These are phyloP conservation scores for Nicotiana obtusifolia DNA, from an alignment of 257 asterid genomes.

Conservation along the genomic window DNA sequence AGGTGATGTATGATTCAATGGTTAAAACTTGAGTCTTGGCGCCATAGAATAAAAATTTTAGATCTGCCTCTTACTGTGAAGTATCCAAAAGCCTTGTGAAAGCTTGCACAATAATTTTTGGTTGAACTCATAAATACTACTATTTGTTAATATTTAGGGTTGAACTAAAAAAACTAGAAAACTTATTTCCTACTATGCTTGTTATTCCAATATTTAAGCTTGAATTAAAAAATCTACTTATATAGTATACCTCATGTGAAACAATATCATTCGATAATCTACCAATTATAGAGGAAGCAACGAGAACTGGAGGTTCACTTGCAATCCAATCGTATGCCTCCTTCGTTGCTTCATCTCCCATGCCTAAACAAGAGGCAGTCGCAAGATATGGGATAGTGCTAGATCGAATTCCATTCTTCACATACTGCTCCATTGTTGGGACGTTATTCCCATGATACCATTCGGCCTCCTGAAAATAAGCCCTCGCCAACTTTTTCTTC, in stretches of 20 bases:
- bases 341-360: neutral
- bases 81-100: too few species aligned
- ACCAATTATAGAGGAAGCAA: neutral
- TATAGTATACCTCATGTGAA: constrained; percentile 17
- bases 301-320: constrained; percentile 1
- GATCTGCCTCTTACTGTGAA: too few species aligned
- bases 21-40: too few species aligned
- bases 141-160: too few species aligned
- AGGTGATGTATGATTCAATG: too few species aligned
- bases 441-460: too few species aligned
- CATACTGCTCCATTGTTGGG: too few species aligned
- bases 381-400: neutral
- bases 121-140: too few species aligned
- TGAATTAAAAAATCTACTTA: neutral
- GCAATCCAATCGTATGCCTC: constrained; percentile 27
- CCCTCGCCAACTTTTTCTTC: constrained; percentile 20
- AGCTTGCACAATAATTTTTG: too few species aligned
- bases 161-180: too few species aligned
- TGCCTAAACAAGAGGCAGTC: constrained; percentile 10
- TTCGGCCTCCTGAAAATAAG: constrained; percentile 5
- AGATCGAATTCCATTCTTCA: constrained; percentile 10
- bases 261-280: constrained; percentile 33
- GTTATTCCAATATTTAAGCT: neutral
- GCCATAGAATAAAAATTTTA: too few species aligned
- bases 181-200: too few species aligned